Base-by-base conservation (phyloP, 805 yeast species). In the Wickerhamomyces rabaulensis region DNA sequence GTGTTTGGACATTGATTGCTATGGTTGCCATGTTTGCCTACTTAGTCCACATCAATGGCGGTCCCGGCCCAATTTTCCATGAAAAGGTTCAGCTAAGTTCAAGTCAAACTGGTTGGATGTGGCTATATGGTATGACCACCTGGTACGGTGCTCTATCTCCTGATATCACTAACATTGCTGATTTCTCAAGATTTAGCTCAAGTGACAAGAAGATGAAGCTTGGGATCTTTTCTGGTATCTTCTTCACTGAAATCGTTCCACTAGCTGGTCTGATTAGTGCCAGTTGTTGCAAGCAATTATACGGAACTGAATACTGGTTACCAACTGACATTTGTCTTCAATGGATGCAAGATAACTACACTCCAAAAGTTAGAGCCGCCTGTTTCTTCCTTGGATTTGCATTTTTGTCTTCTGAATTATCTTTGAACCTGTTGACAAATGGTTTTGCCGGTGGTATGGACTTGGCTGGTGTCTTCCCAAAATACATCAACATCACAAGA, bases 91-190 rank as follows among this genome's bases (percentile, higher is more conserved):
- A 54, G 3, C 44, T 64, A 17, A 50, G 58, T 1, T 40, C 61
- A 6, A 47, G 66, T 9, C 56, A 63, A 25, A 63, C 65, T 13
- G 68, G 65, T 17, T 69, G 74, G 73, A 58, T 60, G 60, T 70
- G 74, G 73, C 43, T 70, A 6, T 66, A 67, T 46, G 70, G 67
- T 17, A 67, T 69, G 50, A 58, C 68, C 13, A 61, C 64, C 21
- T 69, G 74, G 72, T 69, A 66, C 43, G 68, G 73, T 25, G 66
- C 71, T 22, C 52, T 71, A 15, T 61, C 70, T 15, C 60, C 71
- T 4, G 71, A 66, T 46, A 65, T 69, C 40, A 61, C 71, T 16
- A 71, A 71, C 46, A 70, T 66, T 49, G 58, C 70, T 23, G 75
- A 71, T 52, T 71, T 61, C 48, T 63, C 74, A 6, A 58, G 76